These are phyloP conservation scores for Tinospora cordifolia DNA, from an alignment of 164 flowering plant genomes.

Conservation along the genomic window DNA sequence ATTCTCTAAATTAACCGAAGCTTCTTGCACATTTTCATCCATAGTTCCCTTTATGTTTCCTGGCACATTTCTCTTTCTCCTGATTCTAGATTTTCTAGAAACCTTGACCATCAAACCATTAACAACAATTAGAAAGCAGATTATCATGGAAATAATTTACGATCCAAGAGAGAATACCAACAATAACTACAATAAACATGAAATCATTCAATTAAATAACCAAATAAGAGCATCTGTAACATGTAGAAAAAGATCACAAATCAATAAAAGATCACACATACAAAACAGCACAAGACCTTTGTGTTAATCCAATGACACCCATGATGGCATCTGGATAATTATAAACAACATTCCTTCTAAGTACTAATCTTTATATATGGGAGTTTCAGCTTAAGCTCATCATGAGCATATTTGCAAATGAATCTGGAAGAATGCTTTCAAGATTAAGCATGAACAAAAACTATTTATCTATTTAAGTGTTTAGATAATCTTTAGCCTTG, in stretches of 20 bases:
- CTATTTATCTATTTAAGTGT: no score
- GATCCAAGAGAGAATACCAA: neutral
- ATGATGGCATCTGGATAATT: no score
- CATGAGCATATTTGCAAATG: no score
- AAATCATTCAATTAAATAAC: neutral
- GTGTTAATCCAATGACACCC: no score
- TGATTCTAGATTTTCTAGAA: constrained; percentile 56
- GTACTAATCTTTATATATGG: no score
- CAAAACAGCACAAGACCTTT: neutral
- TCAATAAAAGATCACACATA: neutral
- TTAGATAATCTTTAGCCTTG: no score
- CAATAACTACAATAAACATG: neutral
- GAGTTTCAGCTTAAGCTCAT: no score
- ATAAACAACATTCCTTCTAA: no score
- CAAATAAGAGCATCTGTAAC: neutral
- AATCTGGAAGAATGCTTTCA: no score
- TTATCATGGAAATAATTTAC: neutral
- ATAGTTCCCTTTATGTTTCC: constrained; percentile 24
- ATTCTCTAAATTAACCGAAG: constrained; percentile 14
- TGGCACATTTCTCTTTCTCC: constrained; percentile 38
- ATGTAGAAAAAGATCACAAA: neutral
- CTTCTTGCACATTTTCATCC: constrained; percentile 17
- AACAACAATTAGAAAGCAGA: neutral
- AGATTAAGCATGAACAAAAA: no score
- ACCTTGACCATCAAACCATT: constrained; percentile 40